Evolutionary conservation across 169 alveolate genomes (phyloP).

Genomic region (Eimeria zaria): DNA sequence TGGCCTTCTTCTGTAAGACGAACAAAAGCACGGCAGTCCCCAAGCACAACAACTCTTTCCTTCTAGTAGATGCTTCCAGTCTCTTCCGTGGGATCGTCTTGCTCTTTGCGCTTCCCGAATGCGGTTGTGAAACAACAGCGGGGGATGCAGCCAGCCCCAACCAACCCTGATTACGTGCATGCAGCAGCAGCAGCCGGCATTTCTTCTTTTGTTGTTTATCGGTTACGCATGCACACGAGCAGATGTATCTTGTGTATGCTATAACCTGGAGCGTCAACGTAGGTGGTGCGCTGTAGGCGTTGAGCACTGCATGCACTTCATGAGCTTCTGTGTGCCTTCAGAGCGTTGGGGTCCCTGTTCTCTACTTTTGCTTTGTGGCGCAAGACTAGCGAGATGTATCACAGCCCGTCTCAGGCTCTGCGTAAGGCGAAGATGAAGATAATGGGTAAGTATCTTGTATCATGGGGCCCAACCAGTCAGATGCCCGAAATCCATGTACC

Average conservation of each 20-base stretch:
- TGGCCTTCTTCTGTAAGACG: not conserved
- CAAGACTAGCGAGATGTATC: conserved; percentile 65
- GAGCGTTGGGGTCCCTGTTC: conserved; percentile 8
- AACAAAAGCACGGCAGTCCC: too few species aligned
- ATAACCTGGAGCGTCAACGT: not conserved
- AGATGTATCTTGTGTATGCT: not conserved
- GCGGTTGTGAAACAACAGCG: not conserved
- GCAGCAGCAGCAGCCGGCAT: not conserved
- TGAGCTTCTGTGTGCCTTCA: not conserved
- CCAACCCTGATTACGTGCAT: not conserved
- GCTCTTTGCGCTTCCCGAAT: too few species aligned
- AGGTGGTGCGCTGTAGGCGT: not conserved
- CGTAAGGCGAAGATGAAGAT: conserved; percentile 57
- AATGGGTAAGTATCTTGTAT: not conserved
- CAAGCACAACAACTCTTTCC: not conserved
- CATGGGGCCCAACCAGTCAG: too few species aligned
- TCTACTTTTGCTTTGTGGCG: conserved; percentile 40
- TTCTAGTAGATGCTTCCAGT: not conserved
- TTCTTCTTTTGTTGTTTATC: not conserved
- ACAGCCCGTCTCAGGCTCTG: conserved; percentile 51
- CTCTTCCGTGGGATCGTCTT: too few species aligned
- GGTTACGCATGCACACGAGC: not conserved
- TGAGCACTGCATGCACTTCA: not conserved
- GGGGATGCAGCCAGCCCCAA: not conserved
- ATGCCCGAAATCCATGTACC: too few species aligned